Base-by-base conservation (phyloP, 768 basidiomycete species). In the Lactifluus echinatus region DNA sequence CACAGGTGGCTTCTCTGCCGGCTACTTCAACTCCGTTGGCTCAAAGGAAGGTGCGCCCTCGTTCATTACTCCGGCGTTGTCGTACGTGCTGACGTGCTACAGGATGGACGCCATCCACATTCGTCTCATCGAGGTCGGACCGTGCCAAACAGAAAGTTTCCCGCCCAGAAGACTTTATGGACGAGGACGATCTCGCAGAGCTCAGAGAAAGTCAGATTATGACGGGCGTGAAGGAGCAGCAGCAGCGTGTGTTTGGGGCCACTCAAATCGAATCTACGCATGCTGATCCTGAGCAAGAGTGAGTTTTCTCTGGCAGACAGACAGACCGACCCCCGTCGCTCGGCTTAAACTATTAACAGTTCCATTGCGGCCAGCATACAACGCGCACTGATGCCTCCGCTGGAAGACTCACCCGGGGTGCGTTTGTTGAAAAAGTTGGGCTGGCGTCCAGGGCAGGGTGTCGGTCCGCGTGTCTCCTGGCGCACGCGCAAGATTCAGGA, bases 1-100 rank as follows among this genome's bases (percentile, higher is more conserved):
- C 73, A 97, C 94, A 0, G 96, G 96, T 23, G 96, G 96, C 11
- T 99, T 93, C 77, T 93, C 89, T 53, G 96, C 96, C 26, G 95
- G 95, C 0, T 97, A 97, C 73, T 97, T 87, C 75, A 98, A 98
- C 70, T 80, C 86, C 1, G 95, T 95, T 36, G 96, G 96, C 1
- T 93, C 90, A 6, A 92, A 95, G 70, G 94, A 98, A 80, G 94
- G 94, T 84, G 55, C 26, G 52, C 36, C 12, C 33, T 55, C 43
- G 17, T 17, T 21, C 3, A 33, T 28, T 26, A 5, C 10, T 33
- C 4, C 21, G 39, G 21, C 33, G 8, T 31, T 40, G 29, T 44
- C 40, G 28, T 45, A 59, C 12, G 42, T 40, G n/a, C 44, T 28
- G 15, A 53, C 59, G 34, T 28, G 57, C 8, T 23, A n/a, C 63